Conservation (phyloP, 192 early-diverging fungal genomes). For the Coemansia sp. region DNA sequence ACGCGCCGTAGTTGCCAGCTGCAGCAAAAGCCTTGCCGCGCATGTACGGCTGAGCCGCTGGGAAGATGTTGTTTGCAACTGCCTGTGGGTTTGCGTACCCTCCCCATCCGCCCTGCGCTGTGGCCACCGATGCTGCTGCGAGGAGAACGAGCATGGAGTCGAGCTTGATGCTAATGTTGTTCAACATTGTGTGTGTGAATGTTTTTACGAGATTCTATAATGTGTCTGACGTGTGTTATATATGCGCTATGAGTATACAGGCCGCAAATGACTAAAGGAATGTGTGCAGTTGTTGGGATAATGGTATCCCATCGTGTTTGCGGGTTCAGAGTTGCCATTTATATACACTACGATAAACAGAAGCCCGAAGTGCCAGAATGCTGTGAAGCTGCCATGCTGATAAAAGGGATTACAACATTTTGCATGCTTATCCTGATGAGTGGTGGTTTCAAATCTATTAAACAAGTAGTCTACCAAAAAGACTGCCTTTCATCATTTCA, state of each 20-base stretch:
- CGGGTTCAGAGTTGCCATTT: background rate
- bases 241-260: background rate
- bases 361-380: background rate
- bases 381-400: background rate
- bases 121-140: constrained; percentile 16
- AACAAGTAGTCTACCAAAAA: background rate
- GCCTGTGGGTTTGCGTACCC: constrained; percentile 14
- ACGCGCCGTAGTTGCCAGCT: constrained; percentile 8
- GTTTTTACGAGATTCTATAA: background rate
- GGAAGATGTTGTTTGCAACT: constrained; percentile 1
- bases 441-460: constrained; percentile 8
- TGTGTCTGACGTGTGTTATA: background rate
- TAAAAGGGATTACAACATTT: background rate
- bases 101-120: constrained; percentile 26
- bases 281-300: background rate
- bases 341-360: background rate
- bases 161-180: constrained; percentile 32
- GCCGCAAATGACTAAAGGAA: background rate
- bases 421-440: background rate
- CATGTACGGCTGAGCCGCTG: constrained; percentile 15
- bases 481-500: background rate
- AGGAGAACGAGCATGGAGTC: constrained; percentile 28
- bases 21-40: constrained; percentile 24
- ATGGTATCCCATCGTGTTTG: background rate
- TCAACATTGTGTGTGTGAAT: constrained; percentile 18